Percentiles rank a stretch among this genome's conserved stretches.
Conservation (phyloP, 106 monocot species). For the Allium cepa region DNA sequence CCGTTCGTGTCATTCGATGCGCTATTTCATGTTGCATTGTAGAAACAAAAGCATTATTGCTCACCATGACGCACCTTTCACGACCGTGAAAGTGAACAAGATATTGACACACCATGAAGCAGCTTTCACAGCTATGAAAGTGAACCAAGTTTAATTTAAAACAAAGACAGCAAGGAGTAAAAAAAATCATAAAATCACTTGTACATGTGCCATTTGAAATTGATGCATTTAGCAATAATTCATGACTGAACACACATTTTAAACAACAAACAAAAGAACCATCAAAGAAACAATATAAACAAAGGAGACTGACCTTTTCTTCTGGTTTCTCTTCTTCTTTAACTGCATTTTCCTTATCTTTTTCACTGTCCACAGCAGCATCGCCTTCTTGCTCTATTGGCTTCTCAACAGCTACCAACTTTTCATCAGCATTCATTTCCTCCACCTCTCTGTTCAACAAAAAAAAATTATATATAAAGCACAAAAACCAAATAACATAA, state of each 20-base stretch:
- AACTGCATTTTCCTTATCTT: slow-evolving; percentile 21
- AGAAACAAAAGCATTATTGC: too few species aligned
- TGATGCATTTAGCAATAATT: background rate
- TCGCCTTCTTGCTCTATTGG: slow-evolving; percentile 18
- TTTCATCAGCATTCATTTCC: slow-evolving; percentile 27
- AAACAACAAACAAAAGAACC: background rate
- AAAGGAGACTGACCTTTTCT: slow-evolving; percentile 27
- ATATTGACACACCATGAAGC: too few species aligned
- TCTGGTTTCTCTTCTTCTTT: slow-evolving; percentile 25
- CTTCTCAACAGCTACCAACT: slow-evolving; percentile 16
- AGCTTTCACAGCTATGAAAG: too few species aligned
- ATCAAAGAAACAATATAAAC: background rate
- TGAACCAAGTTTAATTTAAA: too few species aligned
- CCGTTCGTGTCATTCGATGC: too few species aligned
- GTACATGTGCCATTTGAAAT: background rate
- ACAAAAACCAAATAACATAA: too few species aligned
- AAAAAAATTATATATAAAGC: background rate
- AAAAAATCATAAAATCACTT: background rate
- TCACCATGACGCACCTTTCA: too few species aligned
- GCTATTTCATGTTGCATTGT: too few species aligned
- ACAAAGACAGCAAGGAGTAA: background rate
- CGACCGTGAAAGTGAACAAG: too few species aligned
- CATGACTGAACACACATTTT: background rate
- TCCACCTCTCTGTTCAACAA: slow-evolving; percentile 8
- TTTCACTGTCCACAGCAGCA: slow-evolving; percentile 14